A percentile compares a stretch with the other conserved stretches of the same genome.
Evolutionary conservation across 176 grass and related monocot genomes (phyloP).

Genomic region (Oryza coarctata): DNA sequence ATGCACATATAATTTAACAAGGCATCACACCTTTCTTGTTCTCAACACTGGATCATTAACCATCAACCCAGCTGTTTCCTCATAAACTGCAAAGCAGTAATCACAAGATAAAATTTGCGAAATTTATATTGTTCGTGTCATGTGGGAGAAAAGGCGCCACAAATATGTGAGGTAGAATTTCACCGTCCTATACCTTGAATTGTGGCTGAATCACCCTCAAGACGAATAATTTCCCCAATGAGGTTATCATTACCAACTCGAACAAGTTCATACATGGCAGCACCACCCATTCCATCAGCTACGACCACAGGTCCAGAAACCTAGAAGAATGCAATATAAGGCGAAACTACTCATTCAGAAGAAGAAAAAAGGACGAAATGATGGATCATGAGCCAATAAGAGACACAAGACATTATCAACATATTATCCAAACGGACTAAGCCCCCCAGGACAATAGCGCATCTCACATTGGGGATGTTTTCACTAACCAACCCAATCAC

Average conservation of each 20-base stretch:
- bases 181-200: conserved; percentile 50
- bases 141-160: neutral
- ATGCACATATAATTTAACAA: neutral
- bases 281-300: conserved; percentile 87
- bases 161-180: neutral
- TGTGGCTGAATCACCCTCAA: conserved; percentile 86
- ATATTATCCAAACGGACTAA: neutral
- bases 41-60: conserved; percentile 84
- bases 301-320: conserved; percentile 86
- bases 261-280: conserved; percentile 86
- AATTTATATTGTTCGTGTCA: neutral
- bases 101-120: neutral
- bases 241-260: conserved; percentile 84
- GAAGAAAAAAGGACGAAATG: neutral
- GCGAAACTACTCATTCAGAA: neutral
- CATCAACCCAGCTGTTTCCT: conserved; percentile 85
- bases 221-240: conserved; percentile 88
- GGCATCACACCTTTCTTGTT: conserved; percentile 51
- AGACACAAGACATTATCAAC: neutral
- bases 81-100: conserved; percentile 58
- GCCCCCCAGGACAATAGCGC: neutral
- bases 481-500: neutral
- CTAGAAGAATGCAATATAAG: conserved; percentile 27
- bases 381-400: neutral
- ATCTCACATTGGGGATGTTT: neutral